Base-by-base conservation (phyloP, 208 protist species). In the Phytomonas francai region DNA sequence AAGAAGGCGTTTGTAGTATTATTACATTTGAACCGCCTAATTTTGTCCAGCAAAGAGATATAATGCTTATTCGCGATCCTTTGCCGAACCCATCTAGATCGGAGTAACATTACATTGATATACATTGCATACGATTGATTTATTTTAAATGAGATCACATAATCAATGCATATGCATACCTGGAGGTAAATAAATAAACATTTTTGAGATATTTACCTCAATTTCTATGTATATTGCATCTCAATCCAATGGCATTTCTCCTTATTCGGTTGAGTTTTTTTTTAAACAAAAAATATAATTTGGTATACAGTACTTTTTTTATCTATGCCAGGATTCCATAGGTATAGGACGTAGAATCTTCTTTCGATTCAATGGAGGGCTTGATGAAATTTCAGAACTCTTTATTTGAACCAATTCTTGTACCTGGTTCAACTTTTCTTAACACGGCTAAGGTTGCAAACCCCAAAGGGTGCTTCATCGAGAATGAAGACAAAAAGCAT, bases 1-100 rank as follows among this genome's bases (percentile, higher is more conserved):
- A 98, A 58, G 87, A 93, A 34, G 85, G 98, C 25, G 95, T 90
- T 80, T 99, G 97, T 72, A 98, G 97, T 19, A 99, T 99, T 79
- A 89, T 98, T 70, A 90, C 98, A n/a, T 87, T 97, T 64, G 94
- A 95, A 63, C 88, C 92, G 0, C 63, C n/a, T 1, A 59, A 87
- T 63, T 89, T 89, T 69, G 68, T 78, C 27, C 87, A 93, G 67
- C 84, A 93, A 63, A 77, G 87, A 14, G 78, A 86, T 45, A 91
- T 93, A 81, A 65, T 87, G 88, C 64, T 58, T 60, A 59, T 22
- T 42, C 11, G 2, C 14, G 3, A n/a, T 68, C 27, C 29, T 30
- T 68, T 57, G 1, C 45, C 73, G 0, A 78, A 78, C n/a, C 73
- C 73, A 33, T 54, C 19, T 45, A 14, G 39, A 45, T 45, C 39